Evolutionary conservation across 208 protist species (phyloP).

Genomic region (Zelonia costaricensis): DNA sequence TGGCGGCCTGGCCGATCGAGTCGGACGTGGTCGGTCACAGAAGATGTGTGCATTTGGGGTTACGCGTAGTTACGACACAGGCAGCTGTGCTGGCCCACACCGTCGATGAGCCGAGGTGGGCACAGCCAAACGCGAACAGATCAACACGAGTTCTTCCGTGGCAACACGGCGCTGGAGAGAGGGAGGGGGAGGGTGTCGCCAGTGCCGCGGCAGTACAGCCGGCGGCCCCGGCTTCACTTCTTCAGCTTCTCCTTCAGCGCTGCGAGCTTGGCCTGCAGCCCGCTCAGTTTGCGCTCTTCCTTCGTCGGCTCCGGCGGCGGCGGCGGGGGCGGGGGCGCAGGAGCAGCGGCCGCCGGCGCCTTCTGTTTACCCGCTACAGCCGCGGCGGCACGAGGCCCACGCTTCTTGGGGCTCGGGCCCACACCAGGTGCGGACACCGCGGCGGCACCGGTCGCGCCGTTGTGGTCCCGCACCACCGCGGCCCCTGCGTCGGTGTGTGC

Average conservation of each 20-base stretch:
- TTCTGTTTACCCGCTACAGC: no score
- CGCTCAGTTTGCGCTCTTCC: constrained; percentile 80
- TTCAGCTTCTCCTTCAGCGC: constrained; percentile 83
- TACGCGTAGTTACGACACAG: no score
- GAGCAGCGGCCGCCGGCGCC: constrained; percentile 7
- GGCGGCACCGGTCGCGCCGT: no score
- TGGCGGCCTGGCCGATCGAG: no score
- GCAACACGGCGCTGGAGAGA: not conserved
- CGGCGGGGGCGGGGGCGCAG: constrained; percentile 19
- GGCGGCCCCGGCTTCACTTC: no score
- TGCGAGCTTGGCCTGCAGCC: constrained; percentile 80
- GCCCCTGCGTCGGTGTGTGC: not conserved
- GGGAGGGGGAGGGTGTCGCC: not conserved
- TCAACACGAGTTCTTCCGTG: no score
- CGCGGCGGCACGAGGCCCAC: not conserved
- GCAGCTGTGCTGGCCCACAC: no score
- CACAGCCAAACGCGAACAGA: no score
- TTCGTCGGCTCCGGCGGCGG: constrained; percentile 62
- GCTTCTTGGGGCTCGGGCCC: constrained; percentile 9
- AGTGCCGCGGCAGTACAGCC: not conserved
- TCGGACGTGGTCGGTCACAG: no score
- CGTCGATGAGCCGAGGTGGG: no score
- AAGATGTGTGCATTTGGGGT: no score
- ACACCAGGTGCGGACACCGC: not conserved
- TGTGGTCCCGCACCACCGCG: not conserved